Evolutionary conservation across 441 rosid genomes (phyloP).

Genomic region (Adansonia gregorii): DNA sequence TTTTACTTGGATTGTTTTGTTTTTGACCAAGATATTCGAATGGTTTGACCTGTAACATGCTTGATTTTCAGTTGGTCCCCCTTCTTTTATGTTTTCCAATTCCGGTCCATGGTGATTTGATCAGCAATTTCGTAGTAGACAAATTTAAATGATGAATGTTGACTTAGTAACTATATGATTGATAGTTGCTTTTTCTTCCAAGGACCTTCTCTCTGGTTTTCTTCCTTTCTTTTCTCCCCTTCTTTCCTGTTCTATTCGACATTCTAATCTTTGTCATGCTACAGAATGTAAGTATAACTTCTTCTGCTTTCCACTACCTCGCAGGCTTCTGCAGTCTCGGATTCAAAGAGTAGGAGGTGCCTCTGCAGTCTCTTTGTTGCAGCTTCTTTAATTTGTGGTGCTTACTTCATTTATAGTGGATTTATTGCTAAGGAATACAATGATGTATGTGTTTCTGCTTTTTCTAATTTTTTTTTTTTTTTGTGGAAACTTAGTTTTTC

Average conservation of each 20-base stretch:
- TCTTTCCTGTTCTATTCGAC: background rate
- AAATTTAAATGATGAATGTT: background rate
- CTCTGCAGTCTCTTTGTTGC: constrained; percentile 57
- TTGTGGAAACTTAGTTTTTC: background rate
- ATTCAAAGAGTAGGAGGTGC: constrained; percentile 59
- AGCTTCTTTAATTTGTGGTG: constrained; percentile 56
- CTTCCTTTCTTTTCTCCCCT: background rate
- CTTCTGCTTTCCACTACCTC: background rate
- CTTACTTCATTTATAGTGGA: constrained; percentile 61
- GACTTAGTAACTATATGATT: background rate
- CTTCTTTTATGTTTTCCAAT: background rate
- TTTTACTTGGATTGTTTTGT: background rate
- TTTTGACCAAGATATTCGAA: background rate
- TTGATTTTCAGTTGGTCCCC: background rate
- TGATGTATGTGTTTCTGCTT: constrained; percentile 50
- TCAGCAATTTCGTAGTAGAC: background rate
- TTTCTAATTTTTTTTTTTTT: background rate
- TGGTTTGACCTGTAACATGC: background rate
- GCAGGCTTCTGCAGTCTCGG: constrained; percentile 50
- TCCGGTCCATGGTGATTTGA: background rate
- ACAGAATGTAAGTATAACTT: background rate
- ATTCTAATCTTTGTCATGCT: constrained; percentile 10
- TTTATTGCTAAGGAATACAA: constrained; percentile 52
- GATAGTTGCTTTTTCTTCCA: background rate
- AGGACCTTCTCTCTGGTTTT: background rate